A percentile compares a stretch with the other conserved stretches of the same genome.
Conservation (phyloP, 129 eudicot species). For the carrot (Daucus carota) region DH1_v3.0 NC_030385.2:31518501-31519000, state of each 20-base stretch:
- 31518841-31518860: slow-evolving; percentile 9
- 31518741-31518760: neutral
- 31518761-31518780: neutral
- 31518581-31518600: too few species aligned
- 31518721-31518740: neutral
- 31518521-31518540: too few species aligned
- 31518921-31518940: slow-evolving; percentile 87
- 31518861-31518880: slow-evolving; percentile 31
- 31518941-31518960: slow-evolving; percentile 84
- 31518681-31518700: too few species aligned
- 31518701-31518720: neutral
- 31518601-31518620: too few species aligned
- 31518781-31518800: neutral
- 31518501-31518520: too few species aligned
- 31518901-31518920: slow-evolving; percentile 86
- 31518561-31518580: too few species aligned
- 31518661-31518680: too few species aligned
- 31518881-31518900: slow-evolving; percentile 98
- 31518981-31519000: slow-evolving; percentile 63
- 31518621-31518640: too few species aligned
- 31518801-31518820: slow-evolving; percentile 1
- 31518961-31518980: slow-evolving; percentile 82
- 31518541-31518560: too few species aligned
- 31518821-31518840: too few species aligned
- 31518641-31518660: too few species aligned